Evolutionary conservation across 148 eudicot genomes (phyloP), one percentile per base, ranked within the genome.

Genomic region (Vaccinium myrtillus): DNA sequence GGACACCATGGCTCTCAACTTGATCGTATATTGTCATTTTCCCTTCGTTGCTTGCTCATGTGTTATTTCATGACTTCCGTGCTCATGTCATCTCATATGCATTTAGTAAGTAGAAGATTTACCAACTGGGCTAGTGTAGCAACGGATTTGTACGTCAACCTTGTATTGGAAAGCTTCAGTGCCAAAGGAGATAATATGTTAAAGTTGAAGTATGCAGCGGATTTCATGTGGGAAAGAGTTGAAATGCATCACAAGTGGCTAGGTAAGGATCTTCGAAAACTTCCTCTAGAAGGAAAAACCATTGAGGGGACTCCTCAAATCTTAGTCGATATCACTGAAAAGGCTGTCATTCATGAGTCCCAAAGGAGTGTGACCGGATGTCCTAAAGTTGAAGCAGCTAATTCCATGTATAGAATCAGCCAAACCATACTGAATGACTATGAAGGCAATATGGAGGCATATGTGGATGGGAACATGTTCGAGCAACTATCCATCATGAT

Each of bases 401-500:
- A 63, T 21, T 63, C 70, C 27, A 63, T 23, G 30, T 21, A 8
- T 1, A 63, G 61, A 70, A 82, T 71, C 1, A 50, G 65, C 48
- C 18, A n/a, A 82, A 70, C 48, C 53, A 25, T 81, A 15, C 23
- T 48, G 54, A 23, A 50, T 21, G 50, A 53, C 49, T 51, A 53
- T 13, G 78, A 71, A 19, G 14, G 13, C 23, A 19, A 4, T 8
- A 23, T 18, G 14, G 19, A 32, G 5, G 18, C 25, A 0, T 63
- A 50, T 13, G 55, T 11, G 18, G 65, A 71, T 71, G 53, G 54
- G 15, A 12, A 48, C 19, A 16, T 82, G 65, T 51, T 82, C 14
- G 49, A 67, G 77, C 14, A 81, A 63, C 46, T 81, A 81, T 81
- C 83, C 23, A 11, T n/a, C 16, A 81, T 81, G 51, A 49, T 49